A percentile compares a stretch with the other conserved stretches of the same genome.
Conservation (phyloP, 805 yeast genomes). For the Sungouiozyma ichnusensis region DNA sequence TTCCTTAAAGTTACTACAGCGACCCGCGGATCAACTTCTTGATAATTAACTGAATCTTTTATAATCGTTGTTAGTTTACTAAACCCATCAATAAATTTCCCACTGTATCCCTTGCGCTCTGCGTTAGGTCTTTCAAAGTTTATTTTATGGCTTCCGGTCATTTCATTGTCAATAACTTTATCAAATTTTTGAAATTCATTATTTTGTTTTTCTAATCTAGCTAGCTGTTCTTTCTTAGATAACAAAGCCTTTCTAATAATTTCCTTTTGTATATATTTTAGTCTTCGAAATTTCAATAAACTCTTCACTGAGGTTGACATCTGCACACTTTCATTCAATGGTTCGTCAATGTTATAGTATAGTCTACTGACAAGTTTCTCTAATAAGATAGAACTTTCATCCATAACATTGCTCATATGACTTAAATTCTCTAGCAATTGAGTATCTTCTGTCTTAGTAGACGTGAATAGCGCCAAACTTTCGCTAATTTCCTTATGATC, state of each 20-base stretch:
- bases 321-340: slow-evolving; percentile 23
- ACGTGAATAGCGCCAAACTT: slow-evolving; percentile 18
- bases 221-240: slow-evolving; percentile 17
- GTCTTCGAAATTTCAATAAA: slow-evolving; percentile 22
- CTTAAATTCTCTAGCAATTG: slow-evolving; percentile 21
- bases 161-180: slow-evolving; percentile 14
- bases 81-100: slow-evolving; percentile 20
- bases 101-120: slow-evolving; percentile 14
- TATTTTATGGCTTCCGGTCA: slow-evolving; percentile 13
- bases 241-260: slow-evolving; percentile 16
- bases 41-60: slow-evolving; percentile 25
- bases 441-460: slow-evolving; percentile 16
- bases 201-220: slow-evolving; percentile 19
- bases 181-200: slow-evolving; percentile 18
- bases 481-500: slow-evolving; percentile 22
- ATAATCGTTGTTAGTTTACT: slow-evolving; percentile 24
- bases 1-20: slow-evolving; percentile 13
- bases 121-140: slow-evolving; percentile 10
- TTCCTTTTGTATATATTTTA: slow-evolving; percentile 24
- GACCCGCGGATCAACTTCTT: slow-evolving; percentile 20
- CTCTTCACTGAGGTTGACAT: slow-evolving; percentile 26
- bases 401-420: slow-evolving; percentile 20
- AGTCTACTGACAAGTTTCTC: slow-evolving; percentile 22
- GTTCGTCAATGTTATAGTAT: slow-evolving; percentile 27
- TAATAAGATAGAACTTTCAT: slow-evolving; percentile 16